These are phyloP conservation scores for Penicillium bialowiezense DNA, from an alignment of 495 filamentous ascomycete genomes.

Conservation along the genomic window DNA sequence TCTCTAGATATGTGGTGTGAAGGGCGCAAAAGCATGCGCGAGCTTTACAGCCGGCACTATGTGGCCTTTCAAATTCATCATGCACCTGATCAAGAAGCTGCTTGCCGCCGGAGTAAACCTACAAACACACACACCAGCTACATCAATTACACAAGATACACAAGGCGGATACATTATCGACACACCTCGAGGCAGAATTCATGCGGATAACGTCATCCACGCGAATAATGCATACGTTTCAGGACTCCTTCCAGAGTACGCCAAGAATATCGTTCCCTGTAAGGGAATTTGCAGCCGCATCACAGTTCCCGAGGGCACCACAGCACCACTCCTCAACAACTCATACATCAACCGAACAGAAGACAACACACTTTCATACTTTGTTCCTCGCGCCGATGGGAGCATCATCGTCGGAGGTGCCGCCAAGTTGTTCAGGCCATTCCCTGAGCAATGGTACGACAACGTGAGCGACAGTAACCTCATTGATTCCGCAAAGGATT, in stretches of 20 bases:
- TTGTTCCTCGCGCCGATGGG: constrained; percentile 67
- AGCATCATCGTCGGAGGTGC: constrained; percentile 67
- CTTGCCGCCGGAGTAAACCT: constrained; percentile 55
- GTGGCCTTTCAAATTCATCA: constrained; percentile 61
- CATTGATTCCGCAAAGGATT: constrained; percentile 57
- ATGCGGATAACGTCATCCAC: constrained; percentile 53
- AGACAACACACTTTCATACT: constrained; percentile 46
- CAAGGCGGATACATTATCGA: constrained; percentile 44
- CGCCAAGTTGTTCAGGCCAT: constrained; percentile 43
- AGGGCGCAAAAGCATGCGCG: constrained; percentile 30
- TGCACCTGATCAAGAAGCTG: constrained; percentile 55
- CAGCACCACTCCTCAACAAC: constrained; percentile 27
- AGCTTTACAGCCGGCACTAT: constrained; percentile 55
- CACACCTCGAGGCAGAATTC: constrained; percentile 55
- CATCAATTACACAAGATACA: constrained; percentile 29
- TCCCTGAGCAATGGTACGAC: constrained; percentile 58
- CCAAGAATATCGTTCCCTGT: constrained; percentile 59
- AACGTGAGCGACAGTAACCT: constrained; percentile 49
- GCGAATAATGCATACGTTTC: constrained; percentile 75
- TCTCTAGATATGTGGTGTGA: constrained; percentile 26
- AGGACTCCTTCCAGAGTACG: constrained; percentile 52
- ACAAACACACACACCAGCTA: constrained; percentile 59
- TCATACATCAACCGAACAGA: constrained; percentile 32
- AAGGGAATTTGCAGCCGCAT: constrained; percentile 61
- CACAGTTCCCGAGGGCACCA: constrained; percentile 58